phyloP scores from a whole-genome alignment of 768 basidiomycete species.

The Rubroboletus satanas region DNA sequence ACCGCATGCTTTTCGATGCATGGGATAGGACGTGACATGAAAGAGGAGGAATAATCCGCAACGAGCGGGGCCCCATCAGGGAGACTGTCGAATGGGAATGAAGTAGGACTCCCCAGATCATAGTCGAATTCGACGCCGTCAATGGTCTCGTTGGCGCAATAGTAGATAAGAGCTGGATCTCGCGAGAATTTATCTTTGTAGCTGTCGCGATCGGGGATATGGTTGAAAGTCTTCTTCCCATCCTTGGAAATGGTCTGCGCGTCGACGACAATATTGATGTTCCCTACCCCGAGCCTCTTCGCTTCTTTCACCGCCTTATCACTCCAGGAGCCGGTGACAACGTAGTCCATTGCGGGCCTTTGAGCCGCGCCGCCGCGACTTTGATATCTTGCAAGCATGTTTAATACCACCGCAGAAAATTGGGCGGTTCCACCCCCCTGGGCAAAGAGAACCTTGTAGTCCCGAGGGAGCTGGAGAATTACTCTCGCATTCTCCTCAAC shows the following conservation, averaged over 20 bases:
- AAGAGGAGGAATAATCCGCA: constrained; percentile 93
- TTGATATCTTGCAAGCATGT: constrained; percentile 84
- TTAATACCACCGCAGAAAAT: constrained; percentile 89
- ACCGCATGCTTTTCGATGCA: constrained; percentile 85
- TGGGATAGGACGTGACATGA: constrained; percentile 93
- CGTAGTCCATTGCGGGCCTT: constrained; percentile 76
- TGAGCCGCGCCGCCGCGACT: constrained; percentile 57
- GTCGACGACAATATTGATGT: constrained; percentile 70
- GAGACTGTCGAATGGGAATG: constrained; percentile 83
- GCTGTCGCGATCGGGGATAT: constrained; percentile 67
- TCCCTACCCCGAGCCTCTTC: constrained; percentile 54
- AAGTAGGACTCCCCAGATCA: constrained; percentile 47
- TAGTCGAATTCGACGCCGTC: constrained; percentile 86
- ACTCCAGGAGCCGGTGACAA: constrained; percentile 92
- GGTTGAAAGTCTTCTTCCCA: constrained; percentile 65
- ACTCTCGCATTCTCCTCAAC: constrained; percentile 65
- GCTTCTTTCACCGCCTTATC: constrained; percentile 85
- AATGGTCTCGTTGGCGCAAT: constrained; percentile 99
- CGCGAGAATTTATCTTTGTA: constrained; percentile 64
- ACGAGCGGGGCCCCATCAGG: constrained; percentile 71
- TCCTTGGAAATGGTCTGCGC: constrained; percentile 57
- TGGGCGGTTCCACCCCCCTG: constrained; percentile 93
- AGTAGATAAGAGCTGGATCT: constrained; percentile 90
- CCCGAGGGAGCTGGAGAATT: constrained; percentile 77
- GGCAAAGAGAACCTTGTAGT: constrained; percentile 85